Evolutionary conservation across 2,329 filamentous ascomycete genomes (phyloP).

Genomic region (Aspergillus ustus): DNA sequence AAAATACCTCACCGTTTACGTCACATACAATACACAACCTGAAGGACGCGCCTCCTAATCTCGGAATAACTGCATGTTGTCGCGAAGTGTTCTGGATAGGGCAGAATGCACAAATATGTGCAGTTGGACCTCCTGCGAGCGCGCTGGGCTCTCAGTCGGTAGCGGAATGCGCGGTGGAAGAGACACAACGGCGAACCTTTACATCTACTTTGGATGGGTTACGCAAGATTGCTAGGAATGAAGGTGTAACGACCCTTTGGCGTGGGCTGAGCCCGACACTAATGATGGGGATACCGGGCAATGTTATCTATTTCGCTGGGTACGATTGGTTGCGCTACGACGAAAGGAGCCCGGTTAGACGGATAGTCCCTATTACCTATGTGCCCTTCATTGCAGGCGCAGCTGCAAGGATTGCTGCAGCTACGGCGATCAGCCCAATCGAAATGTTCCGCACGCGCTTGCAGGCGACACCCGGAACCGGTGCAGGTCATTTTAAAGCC

Average conservation of each 20-base stretch:
- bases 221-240: conserved; percentile 91
- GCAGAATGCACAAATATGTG: conserved; percentile 78
- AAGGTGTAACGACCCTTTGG: conserved; percentile 86
- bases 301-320: conserved; percentile 98
- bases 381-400: conserved; percentile 81
- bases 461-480: conserved; percentile 69
- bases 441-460: conserved; percentile 93
- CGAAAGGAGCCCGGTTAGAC: conserved; percentile 71
- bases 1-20: conserved; percentile 60
- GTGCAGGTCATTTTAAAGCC: conserved; percentile 73
- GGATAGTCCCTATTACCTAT: conserved; percentile 68
- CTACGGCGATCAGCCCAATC: conserved; percentile 82
- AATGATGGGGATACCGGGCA: conserved; percentile 90
- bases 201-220: conserved; percentile 91
- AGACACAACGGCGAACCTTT: conserved; percentile 80
- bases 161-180: conserved; percentile 82
- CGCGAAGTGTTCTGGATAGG: conserved; percentile 97
- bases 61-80: conserved; percentile 93
- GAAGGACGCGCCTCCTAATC: conserved; percentile 75
- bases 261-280: conserved; percentile 91
- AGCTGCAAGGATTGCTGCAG: conserved; percentile 77
- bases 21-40: conserved; percentile 57
- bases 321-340: conserved; percentile 92
- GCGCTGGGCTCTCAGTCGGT: conserved; percentile 50
- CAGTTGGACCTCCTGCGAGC: conserved; percentile 60